Evolutionary conservation across 2,329 filamentous ascomycete genomes (phyloP), one percentile per base, ranked within the genome.

Genomic region (Boeremia exigua): DNA sequence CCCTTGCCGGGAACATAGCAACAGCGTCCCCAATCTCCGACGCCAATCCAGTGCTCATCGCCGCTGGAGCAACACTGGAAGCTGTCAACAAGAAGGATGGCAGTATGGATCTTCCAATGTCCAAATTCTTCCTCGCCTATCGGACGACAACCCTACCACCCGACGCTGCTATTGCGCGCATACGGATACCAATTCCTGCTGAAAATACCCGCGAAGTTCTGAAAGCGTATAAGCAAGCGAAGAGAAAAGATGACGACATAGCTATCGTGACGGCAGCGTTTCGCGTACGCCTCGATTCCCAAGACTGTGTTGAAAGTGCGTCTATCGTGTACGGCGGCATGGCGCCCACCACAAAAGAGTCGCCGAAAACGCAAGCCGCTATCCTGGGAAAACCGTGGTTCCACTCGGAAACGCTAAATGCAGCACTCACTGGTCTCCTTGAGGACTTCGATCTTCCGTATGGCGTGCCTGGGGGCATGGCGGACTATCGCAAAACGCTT

Each of bases 11-110:
- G 29, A 98, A 98, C 68, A 79, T 98, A 33, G 93, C 89, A 1
- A 98, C 94, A 0, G 94, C 94, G 0, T 96, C 92, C 6, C 94
- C 94, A 0, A 98, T 98, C 36, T 97, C 93, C 0, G 94, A 98
- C 77, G 79, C 97, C 30, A 98, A 97, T 67, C 94, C 94, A 0
- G 91, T 96, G 0, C 85, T 99, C 30, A 87, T 96, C 72, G 92
- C 91, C 2, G 88, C 92, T 1, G 90, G 92, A 58, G 90, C 91
- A 0, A 86, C 88, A 0, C 75, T 98, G 2, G 82, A 96, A 23
- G 91, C 91, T 14, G 91, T 89, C 68, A 88, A 63, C 86, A 89
- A 66, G 88, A 82, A 0, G 85, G 92, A 67, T 88, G 70, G 71
- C 1, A 56, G 39, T 6, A 29, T 97, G 23, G 48, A 66, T 19